Evolutionary conservation across 371 early-diverging fungal species (phyloP), one percentile per base, ranked within the genome.

Genomic region (Saksenaea vasiformis): DNA sequence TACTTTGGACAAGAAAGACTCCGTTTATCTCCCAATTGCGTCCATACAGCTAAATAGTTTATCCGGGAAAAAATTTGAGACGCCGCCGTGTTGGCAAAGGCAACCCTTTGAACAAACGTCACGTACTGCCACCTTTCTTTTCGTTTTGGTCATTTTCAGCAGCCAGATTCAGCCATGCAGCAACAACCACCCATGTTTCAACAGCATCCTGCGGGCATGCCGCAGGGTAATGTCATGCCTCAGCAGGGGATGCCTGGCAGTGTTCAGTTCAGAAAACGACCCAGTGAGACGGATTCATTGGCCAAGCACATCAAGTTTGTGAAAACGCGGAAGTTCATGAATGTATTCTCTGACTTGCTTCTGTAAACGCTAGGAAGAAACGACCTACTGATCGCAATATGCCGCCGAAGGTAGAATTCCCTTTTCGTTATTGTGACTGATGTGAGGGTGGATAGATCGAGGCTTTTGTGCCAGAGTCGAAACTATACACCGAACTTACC

Each of bases 391-490:
- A 87, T 62, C 78, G 80, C 62, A 77, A 77, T 22, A 73, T 87
- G 62, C 84, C 87, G 17, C 70, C 77, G n/a, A 82, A 84, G 68
- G 87, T 83, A 67, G 26, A 24, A 41, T 15, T 31, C n/a, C n/a
- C 13, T 41, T 37, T 38, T 39, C 28, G 7, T 27, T 36, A 60
- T 19, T 35, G 34, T 54, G 10, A 17, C 37, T 54, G 9, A 26
- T 41, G 34, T 14, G 9, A 14, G 4, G 15, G 5, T 15, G 8
- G 22, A 54, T 62, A 92, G 91, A 88, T 97, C 73, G 95, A 94
- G 61, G 77, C 90, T 0, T 90, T 91, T 76, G 90, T 97, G 11
- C 98, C 98, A 8, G 98, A 98, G 78, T 92, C 97, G 17, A 87
- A 85, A 56, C 72, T 95, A 43, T 97, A 95, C 74, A 85, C 83